Percentiles rank a stretch among this genome's conserved stretches.
phyloP scores from a whole-genome alignment of 305 asterid species.

The Solanum chacoense region DNA sequence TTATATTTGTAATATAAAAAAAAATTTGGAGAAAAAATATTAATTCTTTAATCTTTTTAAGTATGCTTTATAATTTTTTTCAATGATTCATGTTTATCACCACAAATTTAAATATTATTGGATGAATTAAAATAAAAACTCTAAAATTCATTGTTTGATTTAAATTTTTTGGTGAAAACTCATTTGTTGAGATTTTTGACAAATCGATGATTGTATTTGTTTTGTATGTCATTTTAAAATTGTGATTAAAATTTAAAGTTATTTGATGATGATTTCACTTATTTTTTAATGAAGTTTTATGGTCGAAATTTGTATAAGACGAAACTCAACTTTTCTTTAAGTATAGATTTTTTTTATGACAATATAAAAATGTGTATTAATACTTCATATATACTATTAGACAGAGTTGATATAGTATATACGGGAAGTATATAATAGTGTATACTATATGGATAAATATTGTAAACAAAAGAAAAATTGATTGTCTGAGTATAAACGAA shows the following conservation, averaged over 20 bases:
- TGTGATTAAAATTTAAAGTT: background rate
- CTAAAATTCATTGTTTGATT: background rate
- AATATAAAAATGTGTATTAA: background rate
- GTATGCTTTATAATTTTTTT: background rate
- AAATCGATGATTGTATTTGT: background rate
- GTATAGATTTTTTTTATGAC: background rate
- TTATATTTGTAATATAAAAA: too few species aligned
- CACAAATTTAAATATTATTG: background rate
- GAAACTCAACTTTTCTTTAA: background rate
- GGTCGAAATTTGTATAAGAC: background rate
- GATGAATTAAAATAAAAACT: too few species aligned
- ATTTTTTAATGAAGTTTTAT: background rate
- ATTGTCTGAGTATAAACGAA: background rate
- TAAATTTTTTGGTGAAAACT: background rate
- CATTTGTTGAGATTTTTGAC: background rate
- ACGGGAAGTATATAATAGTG: background rate
- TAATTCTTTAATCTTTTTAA: too few species aligned
- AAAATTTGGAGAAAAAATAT: too few species aligned
- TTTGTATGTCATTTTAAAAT: background rate
- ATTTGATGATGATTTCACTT: background rate
- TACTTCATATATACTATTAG: background rate
- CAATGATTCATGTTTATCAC: background rate
- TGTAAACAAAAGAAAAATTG: background rate
- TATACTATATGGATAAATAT: background rate
- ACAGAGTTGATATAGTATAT: background rate